Percentiles rank a stretch among this genome's conserved stretches.
phyloP scores from a whole-genome alignment of 2,329 filamentous ascomycete genomes.

The Neofusicoccum kwambonambiense region DNA sequence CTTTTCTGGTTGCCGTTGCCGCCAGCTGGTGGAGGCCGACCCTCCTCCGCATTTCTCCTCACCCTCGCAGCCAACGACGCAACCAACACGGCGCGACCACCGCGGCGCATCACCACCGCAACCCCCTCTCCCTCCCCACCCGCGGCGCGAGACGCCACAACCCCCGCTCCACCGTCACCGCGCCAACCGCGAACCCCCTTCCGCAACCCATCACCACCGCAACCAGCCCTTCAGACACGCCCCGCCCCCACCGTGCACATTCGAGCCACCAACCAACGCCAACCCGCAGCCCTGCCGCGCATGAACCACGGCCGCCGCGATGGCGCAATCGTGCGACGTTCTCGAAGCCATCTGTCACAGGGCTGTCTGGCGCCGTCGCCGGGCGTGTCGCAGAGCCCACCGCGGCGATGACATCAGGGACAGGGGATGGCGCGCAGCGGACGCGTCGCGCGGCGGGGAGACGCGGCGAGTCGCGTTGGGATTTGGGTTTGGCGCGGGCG shows the following conservation, averaged over 20 bases:
- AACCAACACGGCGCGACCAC: too few relatives aligned
- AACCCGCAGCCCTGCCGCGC: neutral
- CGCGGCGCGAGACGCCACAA: neutral
- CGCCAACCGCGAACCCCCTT: neutral
- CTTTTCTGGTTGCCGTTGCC: too few relatives aligned
- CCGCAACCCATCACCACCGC: neutral
- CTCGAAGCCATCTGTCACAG: neutral
- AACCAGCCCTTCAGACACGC: neutral
- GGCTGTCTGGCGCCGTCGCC: neutral
- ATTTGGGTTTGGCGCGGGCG: neutral
- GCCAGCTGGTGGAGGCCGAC: too few relatives aligned
- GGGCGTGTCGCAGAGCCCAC: neutral
- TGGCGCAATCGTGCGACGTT: neutral
- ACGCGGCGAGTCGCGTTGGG: slow-evolving; percentile 9
- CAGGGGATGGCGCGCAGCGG: neutral
- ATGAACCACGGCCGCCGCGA: neutral
- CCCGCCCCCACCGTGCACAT: neutral
- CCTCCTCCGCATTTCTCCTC: too few relatives aligned
- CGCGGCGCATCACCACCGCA: too few relatives aligned
- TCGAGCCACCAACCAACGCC: neutral
- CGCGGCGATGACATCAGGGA: neutral
- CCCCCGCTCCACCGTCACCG: neutral
- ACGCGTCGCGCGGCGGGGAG: neutral
- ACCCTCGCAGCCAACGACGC: too few relatives aligned
- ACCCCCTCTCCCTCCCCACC: too few relatives aligned